Conservation (phyloP, 768 basidiomycete genomes). For the Suillus fuscotomentosus region DNA sequence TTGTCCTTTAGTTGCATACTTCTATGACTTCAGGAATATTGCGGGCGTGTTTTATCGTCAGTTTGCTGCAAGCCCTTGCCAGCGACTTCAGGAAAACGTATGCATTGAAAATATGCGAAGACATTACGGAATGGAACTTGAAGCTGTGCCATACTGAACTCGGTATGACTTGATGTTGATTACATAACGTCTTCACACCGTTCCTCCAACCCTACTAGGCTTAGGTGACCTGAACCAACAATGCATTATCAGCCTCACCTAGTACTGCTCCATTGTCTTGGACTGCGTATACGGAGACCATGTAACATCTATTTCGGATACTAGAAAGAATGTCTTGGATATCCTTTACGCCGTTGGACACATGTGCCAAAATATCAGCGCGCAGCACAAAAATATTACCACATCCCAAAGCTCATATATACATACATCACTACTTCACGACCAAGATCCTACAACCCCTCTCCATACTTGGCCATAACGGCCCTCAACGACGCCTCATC, state of each 20-base stretch:
- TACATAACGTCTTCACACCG: too few relatives aligned
- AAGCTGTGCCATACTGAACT: too few relatives aligned
- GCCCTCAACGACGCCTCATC: slow-evolving; percentile 23
- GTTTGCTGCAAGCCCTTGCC: too few relatives aligned
- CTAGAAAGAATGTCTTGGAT: neutral
- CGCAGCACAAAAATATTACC: neutral
- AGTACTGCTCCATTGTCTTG: neutral
- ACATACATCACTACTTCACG: neutral
- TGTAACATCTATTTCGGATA: neutral
- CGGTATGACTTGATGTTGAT: too few relatives aligned
- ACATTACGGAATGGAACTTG: too few relatives aligned
- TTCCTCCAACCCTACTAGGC: too few relatives aligned
- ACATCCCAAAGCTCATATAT: neutral
- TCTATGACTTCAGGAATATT: neutral
- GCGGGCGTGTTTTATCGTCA: too few relatives aligned
- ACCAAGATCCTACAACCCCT: slow-evolving; percentile 12
- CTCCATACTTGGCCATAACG: slow-evolving; percentile 24
- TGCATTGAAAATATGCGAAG: too few relatives aligned
- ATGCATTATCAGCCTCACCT: too few relatives aligned
- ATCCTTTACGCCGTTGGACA: neutral
- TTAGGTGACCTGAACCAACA: too few relatives aligned
- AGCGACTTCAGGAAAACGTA: too few relatives aligned
- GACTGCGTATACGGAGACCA: neutral
- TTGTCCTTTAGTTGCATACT: too few relatives aligned
- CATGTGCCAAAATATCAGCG: neutral